Conservation (phyloP, 164 flowering plant genomes). For the Aristolochia fimbriata region DNA sequence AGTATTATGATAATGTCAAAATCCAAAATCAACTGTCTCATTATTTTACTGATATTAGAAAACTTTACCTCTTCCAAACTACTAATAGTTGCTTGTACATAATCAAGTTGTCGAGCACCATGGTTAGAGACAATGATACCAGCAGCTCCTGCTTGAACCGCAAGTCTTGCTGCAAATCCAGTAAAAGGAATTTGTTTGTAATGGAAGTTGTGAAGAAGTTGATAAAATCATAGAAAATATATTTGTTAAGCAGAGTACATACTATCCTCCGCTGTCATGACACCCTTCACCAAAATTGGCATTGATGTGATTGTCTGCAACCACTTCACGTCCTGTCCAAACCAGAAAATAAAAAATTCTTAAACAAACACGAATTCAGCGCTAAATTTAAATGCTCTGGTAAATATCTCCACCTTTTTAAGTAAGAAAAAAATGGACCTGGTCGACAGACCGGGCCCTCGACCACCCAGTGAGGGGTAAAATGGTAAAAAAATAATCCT, state of each 20-base stretch:
- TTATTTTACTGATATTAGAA: background rate
- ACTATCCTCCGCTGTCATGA: slow-evolving; percentile 88
- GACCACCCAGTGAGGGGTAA: too few species aligned
- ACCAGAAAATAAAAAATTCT: slow-evolving; percentile 2
- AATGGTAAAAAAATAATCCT: too few species aligned
- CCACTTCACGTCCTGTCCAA: slow-evolving; percentile 80
- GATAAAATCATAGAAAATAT: background rate
- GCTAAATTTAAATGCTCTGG: too few species aligned
- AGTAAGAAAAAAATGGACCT: too few species aligned
- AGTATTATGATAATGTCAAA: background rate
- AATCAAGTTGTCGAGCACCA: slow-evolving; percentile 95
- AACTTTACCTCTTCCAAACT: slow-evolving; percentile 74
- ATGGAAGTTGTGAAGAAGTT: too few species aligned
- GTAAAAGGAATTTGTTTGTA: background rate
- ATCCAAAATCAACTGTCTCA: background rate
- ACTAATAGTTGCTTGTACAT: slow-evolving; percentile 72
- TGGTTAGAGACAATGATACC: slow-evolving; percentile 96
- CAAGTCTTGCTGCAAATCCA: slow-evolving; percentile 46
- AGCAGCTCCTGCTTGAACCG: slow-evolving; percentile 71
- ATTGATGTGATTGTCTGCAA: slow-evolving; percentile 73
- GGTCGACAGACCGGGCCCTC: too few species aligned
- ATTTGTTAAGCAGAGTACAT: slow-evolving; percentile 10
- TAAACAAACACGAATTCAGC: too few species aligned
- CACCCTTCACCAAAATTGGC: slow-evolving; percentile 93
- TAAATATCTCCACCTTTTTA: too few species aligned